Base-by-base conservation (phyloP, 1,284 basidiomycete genomes). In the Apiotrichum siamense region DNA sequence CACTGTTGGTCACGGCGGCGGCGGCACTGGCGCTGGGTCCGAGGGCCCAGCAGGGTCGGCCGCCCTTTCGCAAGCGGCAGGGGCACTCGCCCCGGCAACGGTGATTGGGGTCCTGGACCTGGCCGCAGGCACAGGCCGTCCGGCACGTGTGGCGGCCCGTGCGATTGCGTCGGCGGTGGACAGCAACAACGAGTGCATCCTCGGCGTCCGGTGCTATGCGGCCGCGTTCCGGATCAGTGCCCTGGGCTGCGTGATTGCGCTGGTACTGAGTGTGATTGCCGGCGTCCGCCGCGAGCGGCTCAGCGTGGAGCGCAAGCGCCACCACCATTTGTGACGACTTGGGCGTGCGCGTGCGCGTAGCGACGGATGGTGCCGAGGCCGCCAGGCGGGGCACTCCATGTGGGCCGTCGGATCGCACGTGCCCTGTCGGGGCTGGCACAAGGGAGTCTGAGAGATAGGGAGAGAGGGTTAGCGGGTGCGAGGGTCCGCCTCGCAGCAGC, bases 191-290 rank as follows among this genome's bases (percentile, higher is more conserved):
- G 53, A 55, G 65, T 69, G 70, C 49, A 55, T 69, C 25, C 43
- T 72, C n/a, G 68, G 71, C 9, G 54, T 61, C 27, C 50, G 47
- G 20, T 75, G 74, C 53, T 75, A 74, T 51, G 54, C 60, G 10
- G 52, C 65, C 4, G 70, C 74, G 10, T 73, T 75, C 62, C 60
- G 64, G 38, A 38, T 73, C 9, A 68, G 70, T 6, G 57, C 63
- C 2, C 24, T 63, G 1, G 66, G 59, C 3, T 69, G 66, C 38
- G 44, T 64, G 0, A 12, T 72, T 3, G 73, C 74, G 5, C 50
- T 75, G 3, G 52, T 37, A 0, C 47, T 74, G 35, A 66, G 67
- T 23, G 17, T 73, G 1, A 55, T 59, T 37, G 67, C 64, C 7
- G 70, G 69, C 1, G 25, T 67, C 15, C 58, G 70, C 31, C 55